Conservation (phyloP, 768 basidiomycete species). For the Phanerochaete sordida region DNA sequence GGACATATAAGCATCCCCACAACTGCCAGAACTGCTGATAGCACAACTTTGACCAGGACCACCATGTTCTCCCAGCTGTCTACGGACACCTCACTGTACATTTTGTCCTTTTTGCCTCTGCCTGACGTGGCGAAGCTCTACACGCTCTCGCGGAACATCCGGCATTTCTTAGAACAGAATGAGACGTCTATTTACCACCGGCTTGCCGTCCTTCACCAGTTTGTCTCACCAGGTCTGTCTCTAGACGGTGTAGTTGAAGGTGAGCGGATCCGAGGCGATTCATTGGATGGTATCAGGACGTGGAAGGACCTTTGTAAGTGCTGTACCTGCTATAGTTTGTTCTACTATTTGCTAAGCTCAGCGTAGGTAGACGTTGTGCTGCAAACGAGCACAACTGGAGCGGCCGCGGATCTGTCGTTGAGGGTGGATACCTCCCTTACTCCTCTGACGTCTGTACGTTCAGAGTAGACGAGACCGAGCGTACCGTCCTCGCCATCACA, state of each 20-base stretch:
- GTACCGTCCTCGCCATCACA: constrained; percentile 2
- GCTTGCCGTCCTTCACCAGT: constrained; percentile 18
- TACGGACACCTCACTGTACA: constrained; percentile 18
- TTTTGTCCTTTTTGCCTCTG: constrained; percentile 19
- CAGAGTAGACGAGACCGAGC: constrained; percentile 17
- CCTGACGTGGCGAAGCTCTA: constrained; percentile 16
- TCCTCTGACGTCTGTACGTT: constrained; percentile 11
- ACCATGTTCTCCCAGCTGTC: constrained; percentile 15
- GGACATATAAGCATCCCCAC: not conserved
- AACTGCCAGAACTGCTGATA: not conserved
- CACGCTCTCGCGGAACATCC: constrained; percentile 9
- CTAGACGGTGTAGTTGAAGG: constrained; percentile 11
- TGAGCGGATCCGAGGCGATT: not conserved
- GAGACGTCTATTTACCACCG: constrained; percentile 21
- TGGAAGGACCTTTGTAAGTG: constrained; percentile 23
- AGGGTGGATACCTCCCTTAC: constrained; percentile 15
- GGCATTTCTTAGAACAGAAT: constrained; percentile 14
- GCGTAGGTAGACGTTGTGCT: constrained; percentile 11
- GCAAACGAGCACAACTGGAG: constrained; percentile 19
- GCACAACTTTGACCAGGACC: not conserved
- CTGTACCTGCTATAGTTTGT: not conserved
- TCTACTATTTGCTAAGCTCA: not conserved
- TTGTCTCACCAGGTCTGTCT: constrained; percentile 13
- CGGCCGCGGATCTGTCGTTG: constrained; percentile 16
- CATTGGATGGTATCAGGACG: constrained; percentile 9